Evolutionary conservation across 768 basidiomycete genomes (phyloP), one percentile per base, ranked within the genome.

Genomic region (Amanita thiersii): DNA sequence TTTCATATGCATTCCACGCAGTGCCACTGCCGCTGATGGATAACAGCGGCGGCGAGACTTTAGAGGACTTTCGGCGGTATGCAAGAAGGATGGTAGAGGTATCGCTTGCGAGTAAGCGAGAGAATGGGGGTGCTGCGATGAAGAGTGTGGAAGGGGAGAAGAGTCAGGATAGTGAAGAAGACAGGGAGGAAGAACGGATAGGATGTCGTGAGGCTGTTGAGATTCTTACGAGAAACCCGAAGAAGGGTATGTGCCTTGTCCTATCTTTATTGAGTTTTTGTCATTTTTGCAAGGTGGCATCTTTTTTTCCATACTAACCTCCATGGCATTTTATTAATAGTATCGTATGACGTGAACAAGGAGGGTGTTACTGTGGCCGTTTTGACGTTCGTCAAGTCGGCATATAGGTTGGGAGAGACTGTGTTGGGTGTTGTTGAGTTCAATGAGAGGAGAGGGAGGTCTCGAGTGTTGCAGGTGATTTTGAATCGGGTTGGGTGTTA

Each of bases 261-360:
- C 36, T 25, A 19, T 10, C 9, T 43, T 31, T 35, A 15, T n/a
- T 28, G 18, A 11, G 23, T 31, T 29, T 12, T 28, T 30, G 7
- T n/a, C n/a, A n/a, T n/a, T n/a, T n/a, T n/a, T n/a, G n/a, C n/a
- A n/a, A n/a, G n/a, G n/a, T n/a, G n/a, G n/a, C n/a, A n/a, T n/a
- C n/a, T n/a, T n/a, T n/a, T n/a, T n/a, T n/a, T n/a, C n/a, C n/a
- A n/a, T n/a, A n/a, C n/a, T n/a, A n/a, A n/a, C n/a, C n/a, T n/a
- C n/a, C n/a, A n/a, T 15, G 20, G n/a, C 20, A 23, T n/a, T 17
- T 31, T 19, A 24, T 43, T 20, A 37, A 17, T 50, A 94, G 91
- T 83, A 28, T 92, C 91, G 1, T 97, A 90, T 60, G 93, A 97
- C 62, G 91, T 97, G 42, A 86, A 81, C 56, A 96, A 97, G 66